Conservation (phyloP, 805 yeast genomes). For the Scheffersomyces stipitis region DNA sequence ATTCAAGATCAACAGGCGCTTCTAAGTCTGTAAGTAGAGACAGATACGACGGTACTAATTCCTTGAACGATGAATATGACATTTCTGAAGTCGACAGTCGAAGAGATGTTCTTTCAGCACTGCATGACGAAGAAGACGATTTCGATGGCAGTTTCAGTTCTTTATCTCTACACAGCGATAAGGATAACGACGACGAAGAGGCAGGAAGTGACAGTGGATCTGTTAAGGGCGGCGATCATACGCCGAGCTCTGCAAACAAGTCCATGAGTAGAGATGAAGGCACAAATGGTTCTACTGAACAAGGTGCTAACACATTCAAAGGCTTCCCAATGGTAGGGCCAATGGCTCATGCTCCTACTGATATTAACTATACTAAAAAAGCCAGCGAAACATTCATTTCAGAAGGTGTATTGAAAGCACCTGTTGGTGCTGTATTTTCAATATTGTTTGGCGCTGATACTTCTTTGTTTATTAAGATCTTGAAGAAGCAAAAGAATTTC, state of each 20-base stretch:
- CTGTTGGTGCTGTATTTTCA: constrained; percentile 73
- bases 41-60: constrained; percentile 7
- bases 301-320: constrained; percentile 29
- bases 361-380: constrained; percentile 42
- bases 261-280: not conserved
- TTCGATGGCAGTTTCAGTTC: constrained; percentile 10
- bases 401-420: constrained; percentile 57
- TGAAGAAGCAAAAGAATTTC: constrained; percentile 28
- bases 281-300: not conserved
- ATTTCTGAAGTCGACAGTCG: constrained; percentile 3
- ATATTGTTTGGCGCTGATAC: constrained; percentile 65
- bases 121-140: constrained; percentile 24
- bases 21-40: constrained; percentile 6
- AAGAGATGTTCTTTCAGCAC: constrained; percentile 22
- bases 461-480: constrained; percentile 38
- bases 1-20: constrained; percentile 6
- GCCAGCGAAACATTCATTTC: constrained; percentile 57
- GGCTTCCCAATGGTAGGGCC: constrained; percentile 61
- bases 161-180: constrained; percentile 21
- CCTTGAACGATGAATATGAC: constrained; percentile 17
- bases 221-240: constrained; percentile 1
- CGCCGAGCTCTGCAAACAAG: constrained; percentile 1
- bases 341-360: constrained; percentile 57
- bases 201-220: constrained; percentile 15
- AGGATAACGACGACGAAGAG: constrained; percentile 18